Conservation (phyloP, 2,329 filamentous ascomycete genomes). For the Pyrenophora seminiperda region DNA sequence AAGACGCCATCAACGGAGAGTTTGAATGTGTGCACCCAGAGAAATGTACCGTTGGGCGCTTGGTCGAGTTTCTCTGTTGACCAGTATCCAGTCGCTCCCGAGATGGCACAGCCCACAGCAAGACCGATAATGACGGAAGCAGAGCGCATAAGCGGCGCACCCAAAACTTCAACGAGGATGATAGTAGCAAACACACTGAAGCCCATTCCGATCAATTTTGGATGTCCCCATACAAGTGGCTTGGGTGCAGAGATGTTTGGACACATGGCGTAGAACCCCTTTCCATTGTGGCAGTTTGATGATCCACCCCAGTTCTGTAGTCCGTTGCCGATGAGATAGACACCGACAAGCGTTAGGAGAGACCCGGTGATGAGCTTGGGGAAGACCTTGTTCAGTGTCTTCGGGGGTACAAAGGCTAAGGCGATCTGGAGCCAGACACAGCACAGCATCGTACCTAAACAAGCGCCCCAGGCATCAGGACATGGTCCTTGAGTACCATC, state of each 20-base stretch:
- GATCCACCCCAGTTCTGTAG: constrained; percentile 39
- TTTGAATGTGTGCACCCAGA: constrained; percentile 37
- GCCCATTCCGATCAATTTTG: constrained; percentile 35
- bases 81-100: constrained; percentile 37
- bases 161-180: constrained; percentile 32
- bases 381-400: constrained; percentile 30
- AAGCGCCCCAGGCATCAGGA: constrained; percentile 36
- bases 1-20: constrained; percentile 37
- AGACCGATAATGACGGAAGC: constrained; percentile 36
- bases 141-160: constrained; percentile 37
- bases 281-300: constrained; percentile 34
- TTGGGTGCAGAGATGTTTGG: constrained; percentile 26
- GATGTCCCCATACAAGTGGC: constrained; percentile 41
- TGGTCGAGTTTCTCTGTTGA: constrained; percentile 23
- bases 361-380: constrained; percentile 36
- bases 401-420: constrained; percentile 36
- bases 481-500: constrained; percentile 31
- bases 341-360: constrained; percentile 31
- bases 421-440: constrained; percentile 47
- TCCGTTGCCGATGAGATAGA: constrained; percentile 34
- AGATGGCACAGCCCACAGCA: constrained; percentile 35
- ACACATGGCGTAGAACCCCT: constrained; percentile 35
- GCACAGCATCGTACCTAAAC: constrained; percentile 48
- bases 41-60: constrained; percentile 32
- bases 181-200: constrained; percentile 39